A percentile compares a stretch with the other conserved stretches of the same genome.
Evolutionary conservation across 208 protist species (phyloP).

Genomic region (Acanthamoeba pearcei): DNA sequence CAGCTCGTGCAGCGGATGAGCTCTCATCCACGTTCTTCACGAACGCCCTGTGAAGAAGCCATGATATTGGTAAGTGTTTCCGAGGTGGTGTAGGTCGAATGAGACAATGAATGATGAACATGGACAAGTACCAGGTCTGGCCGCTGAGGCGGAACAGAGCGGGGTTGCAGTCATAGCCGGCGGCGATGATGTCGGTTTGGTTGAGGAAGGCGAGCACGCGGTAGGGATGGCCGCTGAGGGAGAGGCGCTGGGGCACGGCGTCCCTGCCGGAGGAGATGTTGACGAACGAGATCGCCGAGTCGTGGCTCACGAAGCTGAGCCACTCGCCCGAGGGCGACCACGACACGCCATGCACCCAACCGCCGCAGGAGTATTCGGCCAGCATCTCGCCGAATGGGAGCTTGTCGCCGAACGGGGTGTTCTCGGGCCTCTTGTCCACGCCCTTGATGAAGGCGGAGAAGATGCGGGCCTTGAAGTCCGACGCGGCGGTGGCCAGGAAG

Average conservation of each 20-base stretch:
- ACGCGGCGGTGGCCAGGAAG: slow-evolving; percentile 89
- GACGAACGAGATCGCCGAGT: slow-evolving; percentile 84
- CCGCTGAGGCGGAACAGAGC: slow-evolving; percentile 73
- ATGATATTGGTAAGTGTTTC: background rate
- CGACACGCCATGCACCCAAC: slow-evolving; percentile 90
- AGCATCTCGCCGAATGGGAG: slow-evolving; percentile 87
- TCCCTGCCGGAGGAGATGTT: slow-evolving; percentile 74
- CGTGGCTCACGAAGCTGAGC: slow-evolving; percentile 87
- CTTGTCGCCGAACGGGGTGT: slow-evolving; percentile 80
- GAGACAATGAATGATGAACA: background rate
- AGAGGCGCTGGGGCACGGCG: slow-evolving; percentile 71
- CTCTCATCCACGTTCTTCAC: slow-evolving; percentile 77
- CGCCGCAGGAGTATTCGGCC: slow-evolving; percentile 81
- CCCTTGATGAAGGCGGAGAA: slow-evolving; percentile 90
- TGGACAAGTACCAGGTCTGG: slow-evolving; percentile 73
- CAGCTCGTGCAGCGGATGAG: background rate
- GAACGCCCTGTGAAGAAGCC: slow-evolving; percentile 48
- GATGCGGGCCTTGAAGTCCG: slow-evolving; percentile 91
- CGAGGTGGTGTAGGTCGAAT: background rate
- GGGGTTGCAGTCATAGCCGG: slow-evolving; percentile 87
- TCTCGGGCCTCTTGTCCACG: slow-evolving; percentile 82
- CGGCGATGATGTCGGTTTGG: slow-evolving; percentile 82
- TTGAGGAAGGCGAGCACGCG: slow-evolving; percentile 79
- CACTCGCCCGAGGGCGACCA: slow-evolving; percentile 89
- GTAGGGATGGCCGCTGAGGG: slow-evolving; percentile 80